Base-by-base conservation (phyloP, 495 filamentous ascomycete species). In the Penicillium argentinense region DNA sequence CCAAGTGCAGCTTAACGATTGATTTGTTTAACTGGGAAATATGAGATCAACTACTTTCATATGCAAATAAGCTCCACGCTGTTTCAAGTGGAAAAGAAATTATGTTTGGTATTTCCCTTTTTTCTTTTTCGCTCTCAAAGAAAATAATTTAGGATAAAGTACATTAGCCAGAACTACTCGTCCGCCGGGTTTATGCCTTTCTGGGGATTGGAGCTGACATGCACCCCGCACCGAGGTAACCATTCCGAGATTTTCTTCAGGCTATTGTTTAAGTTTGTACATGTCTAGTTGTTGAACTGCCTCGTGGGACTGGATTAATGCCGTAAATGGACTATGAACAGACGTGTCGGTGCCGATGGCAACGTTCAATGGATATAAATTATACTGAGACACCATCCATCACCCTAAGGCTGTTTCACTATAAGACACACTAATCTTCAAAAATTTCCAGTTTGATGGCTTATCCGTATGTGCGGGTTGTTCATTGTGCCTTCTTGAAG, bases 81-180 rank as follows among this genome's bases (percentile, higher is more conserved):
- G 33, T 44, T 45, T 34, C 24, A 51, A 24, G 6, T 9, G n/a
- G n/a, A n/a, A n/a, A 36, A 12, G 14, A 14, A 23, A 33, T 17
- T 32, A 19, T 5, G 16, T 8, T 9, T 4, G 3, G 9, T 16
- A 21, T 30, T n/a, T 32, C 16, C 33, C 24, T 14, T 34, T 42
- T 14, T 6, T 37, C 37, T 27, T 7, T n/a, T n/a, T 6, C 13
- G 4, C 12, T n/a, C 12, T n/a, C 14, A 21, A 9, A 12, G 32
- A 24, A 29, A 13, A 22, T 1, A n/a, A 24, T 14, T 24, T 22
- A 32, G 39, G 33, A 9, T 50, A 39, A 45, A 45, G 5, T 18
- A 45, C 9, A 39, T 45, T 51, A 51, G 47, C 39, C 41, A 45
- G 26, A 51, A n/a, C 8, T 32, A 22, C 6, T 44, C 32, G 18